phyloP scores from a whole-genome alignment of 495 filamentous ascomycete genomes.

The Hypoxylon lienhwacheense region DNA sequence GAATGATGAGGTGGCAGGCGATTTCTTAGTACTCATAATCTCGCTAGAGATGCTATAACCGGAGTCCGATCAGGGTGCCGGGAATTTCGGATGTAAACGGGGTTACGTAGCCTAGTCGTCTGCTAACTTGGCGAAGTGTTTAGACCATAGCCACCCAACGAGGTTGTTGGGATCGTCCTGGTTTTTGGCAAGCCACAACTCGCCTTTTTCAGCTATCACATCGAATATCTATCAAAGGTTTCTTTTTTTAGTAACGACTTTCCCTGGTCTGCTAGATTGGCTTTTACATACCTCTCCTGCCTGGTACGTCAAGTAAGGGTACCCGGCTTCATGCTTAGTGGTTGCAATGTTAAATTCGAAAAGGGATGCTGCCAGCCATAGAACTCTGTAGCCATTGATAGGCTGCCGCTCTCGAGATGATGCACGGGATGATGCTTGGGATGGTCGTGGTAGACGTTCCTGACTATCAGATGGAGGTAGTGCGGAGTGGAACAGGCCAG shows the following conservation, averaged over 20 bases:
- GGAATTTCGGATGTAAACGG: conserved; percentile 3
- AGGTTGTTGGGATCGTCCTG: conserved; percentile 79
- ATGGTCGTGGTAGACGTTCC: conserved; percentile 46
- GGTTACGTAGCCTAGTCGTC: conserved; percentile 43
- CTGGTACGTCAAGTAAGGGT: conserved; percentile 93
- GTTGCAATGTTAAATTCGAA: conserved; percentile 97
- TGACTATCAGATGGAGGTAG: conserved; percentile 74
- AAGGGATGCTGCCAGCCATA: conserved; percentile 91
- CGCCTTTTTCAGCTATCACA: conserved; percentile 91
- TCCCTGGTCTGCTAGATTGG: neutral
- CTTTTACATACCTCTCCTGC: conserved; percentile 70
- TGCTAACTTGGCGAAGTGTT: conserved; percentile 86
- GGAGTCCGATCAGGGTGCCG: neutral
- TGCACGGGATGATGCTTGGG: conserved; percentile 50
- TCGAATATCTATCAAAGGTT: conserved; percentile 71
- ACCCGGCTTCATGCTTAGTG: conserved; percentile 88
- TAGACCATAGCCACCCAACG: conserved; percentile 99
- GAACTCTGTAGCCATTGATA: conserved; percentile 51
- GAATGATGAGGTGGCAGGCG: neutral
- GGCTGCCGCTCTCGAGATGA: conserved; percentile 53
- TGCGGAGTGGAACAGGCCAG: conserved; percentile 80
- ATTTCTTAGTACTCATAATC: conserved; percentile 4
- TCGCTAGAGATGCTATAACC: neutral
- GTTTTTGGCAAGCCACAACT: conserved; percentile 96
- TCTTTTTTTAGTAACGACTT: conserved; percentile 15